phyloP scores from a whole-genome alignment of 1,284 basidiomycete species.

The Mycosarcoma mackinlayi region DNA sequence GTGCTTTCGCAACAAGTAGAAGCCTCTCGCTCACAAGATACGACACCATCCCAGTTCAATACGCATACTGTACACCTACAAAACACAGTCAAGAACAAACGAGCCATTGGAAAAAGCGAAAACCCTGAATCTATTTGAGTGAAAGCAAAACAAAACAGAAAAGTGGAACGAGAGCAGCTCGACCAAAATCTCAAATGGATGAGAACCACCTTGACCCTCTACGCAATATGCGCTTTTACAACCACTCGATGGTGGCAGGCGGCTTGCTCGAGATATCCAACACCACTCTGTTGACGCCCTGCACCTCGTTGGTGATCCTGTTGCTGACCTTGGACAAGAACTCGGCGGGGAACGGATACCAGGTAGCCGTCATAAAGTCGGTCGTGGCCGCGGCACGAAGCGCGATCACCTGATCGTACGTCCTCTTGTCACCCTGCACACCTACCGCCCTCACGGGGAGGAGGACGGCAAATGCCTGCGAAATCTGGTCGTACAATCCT shows the following conservation, averaged over 20 bases:
- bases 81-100: background rate
- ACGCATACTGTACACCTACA: background rate
- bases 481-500: constrained; percentile 90
- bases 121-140: constrained; percentile 3
- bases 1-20: constrained; percentile 19
- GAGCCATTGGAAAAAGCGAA: background rate
- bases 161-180: too few species aligned
- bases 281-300: constrained; percentile 75
- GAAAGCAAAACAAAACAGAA: background rate
- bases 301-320: constrained; percentile 96
- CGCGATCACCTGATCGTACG: constrained; percentile 87
- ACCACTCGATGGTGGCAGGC: constrained; percentile 76
- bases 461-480: constrained; percentile 96
- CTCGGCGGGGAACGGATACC: constrained; percentile 87
- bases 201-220: background rate
- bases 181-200: too few species aligned
- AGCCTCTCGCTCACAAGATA: too few species aligned
- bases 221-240: constrained; percentile 31
- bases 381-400: constrained; percentile 65
- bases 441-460: constrained; percentile 97
- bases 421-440: constrained; percentile 96
- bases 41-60: too few species aligned
- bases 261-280: constrained; percentile 95
- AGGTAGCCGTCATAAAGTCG: constrained; percentile 68
- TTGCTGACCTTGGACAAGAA: constrained; percentile 92